Evolutionary conservation across 2,329 filamentous ascomycete species (phyloP).

Genomic region (Orbilia quercus): DNA sequence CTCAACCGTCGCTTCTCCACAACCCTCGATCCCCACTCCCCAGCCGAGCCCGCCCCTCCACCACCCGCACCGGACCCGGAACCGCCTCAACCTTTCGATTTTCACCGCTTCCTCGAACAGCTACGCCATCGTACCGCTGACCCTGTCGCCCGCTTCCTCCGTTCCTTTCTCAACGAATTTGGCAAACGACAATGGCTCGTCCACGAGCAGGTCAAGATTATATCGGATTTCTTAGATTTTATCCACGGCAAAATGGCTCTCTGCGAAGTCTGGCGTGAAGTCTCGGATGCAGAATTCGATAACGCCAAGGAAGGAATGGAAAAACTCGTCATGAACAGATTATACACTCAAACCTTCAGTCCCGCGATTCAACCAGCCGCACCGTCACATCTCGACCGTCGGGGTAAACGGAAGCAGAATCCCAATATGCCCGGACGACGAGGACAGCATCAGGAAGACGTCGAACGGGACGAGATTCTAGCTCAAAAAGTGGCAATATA

Average conservation of each 20-base stretch:
- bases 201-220: slow-evolving; percentile 99
- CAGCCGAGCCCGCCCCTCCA: slow-evolving; percentile 63
- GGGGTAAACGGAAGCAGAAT: slow-evolving; percentile 68
- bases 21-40: slow-evolving; percentile 48
- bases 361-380: slow-evolving; percentile 87
- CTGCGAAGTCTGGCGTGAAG: slow-evolving; percentile 95
- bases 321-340: slow-evolving; percentile 97
- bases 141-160: slow-evolving; percentile 92
- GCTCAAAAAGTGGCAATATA: slow-evolving; percentile 98
- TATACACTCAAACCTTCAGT: slow-evolving; percentile 96
- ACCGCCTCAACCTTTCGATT: slow-evolving; percentile 82
- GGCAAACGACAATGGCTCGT: slow-evolving; percentile 99
- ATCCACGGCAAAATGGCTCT: slow-evolving; percentile 98
- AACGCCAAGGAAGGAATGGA: slow-evolving; percentile 99
- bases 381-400: slow-evolving; percentile 75
- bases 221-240: slow-evolving; percentile 93
- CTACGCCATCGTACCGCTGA: slow-evolving; percentile 97
- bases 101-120: slow-evolving; percentile 96
- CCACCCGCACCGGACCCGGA: slow-evolving; percentile 66
- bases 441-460: slow-evolving; percentile 97
- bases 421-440: slow-evolving; percentile 75
- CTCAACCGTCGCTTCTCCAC: slow-evolving; percentile 49
- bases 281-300: slow-evolving; percentile 96
- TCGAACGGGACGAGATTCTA: slow-evolving; percentile 94
- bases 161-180: slow-evolving; percentile 94